Base-by-base conservation (phyloP, 2,329 filamentous ascomycete genomes). In the Talaromyces sp. region DNA sequence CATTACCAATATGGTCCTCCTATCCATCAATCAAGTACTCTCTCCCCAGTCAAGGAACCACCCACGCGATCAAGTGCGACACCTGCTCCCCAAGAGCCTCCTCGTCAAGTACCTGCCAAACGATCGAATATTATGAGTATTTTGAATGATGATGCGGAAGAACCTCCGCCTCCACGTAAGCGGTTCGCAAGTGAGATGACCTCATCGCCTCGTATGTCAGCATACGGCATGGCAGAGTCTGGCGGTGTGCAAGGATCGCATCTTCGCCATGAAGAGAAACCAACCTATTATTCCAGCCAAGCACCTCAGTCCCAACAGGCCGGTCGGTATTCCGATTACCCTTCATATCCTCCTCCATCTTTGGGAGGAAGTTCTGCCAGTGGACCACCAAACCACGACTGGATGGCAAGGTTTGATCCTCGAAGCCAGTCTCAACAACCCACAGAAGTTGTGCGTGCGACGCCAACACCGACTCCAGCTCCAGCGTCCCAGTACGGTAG, bases 81-180 rank as follows among this genome's bases (percentile, higher is more conserved):
- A 18, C 69, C 72, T 6, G 64, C 63, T 8, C 70, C 71, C 6
- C 65, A 72, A 4, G 78, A 80, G 58, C 69, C 71, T 47, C 69
- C 75, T 56, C 75, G 75, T 53, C 75, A 78, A 55, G 74, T 78
- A 4, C 78, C 78, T 28, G 77, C 76, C 1, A 82, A 82, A 66
- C 75, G 78, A 44, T 82, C 79, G 1, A 82, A 81, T 65, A 80
- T 82, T 53, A 79, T 80, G 73, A 79, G 72, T 62, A 76, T 82
- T 47, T 68, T 82, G 36, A 82, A 82, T 63, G 78, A 80, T 56
- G 79, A 81, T 61, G 75, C 79, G 0, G 75, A 78, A 44, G 79
- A 81, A 56, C 79, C 78, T 36, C 76, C 75, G 61, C 44, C 50
- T 30, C 79, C 76, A 34, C 73, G 75, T 36, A 81, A 81, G 64